A percentile compares a stretch with the other conserved stretches of the same genome.
These are phyloP conservation scores for Cyphellophora europaea DNA, from an alignment of 2,329 filamentous ascomycete genomes.

Conservation along the genomic window DNA sequence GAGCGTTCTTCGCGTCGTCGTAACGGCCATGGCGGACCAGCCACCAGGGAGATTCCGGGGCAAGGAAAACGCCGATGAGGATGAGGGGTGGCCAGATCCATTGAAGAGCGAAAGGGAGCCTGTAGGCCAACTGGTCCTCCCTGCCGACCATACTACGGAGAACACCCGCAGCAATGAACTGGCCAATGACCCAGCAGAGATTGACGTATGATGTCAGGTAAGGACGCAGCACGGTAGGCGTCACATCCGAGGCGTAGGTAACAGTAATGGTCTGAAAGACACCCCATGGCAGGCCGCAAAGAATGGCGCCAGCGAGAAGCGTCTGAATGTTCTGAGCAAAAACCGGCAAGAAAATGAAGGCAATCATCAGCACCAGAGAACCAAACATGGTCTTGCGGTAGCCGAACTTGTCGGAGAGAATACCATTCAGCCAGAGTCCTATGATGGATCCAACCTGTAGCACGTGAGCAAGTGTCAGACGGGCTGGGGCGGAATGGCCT, in stretches of 20 bases:
- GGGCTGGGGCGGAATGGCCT: too few species aligned
- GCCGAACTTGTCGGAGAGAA: conserved; percentile 53
- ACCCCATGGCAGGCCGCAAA: conserved; percentile 38
- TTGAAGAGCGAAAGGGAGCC: conserved; percentile 30
- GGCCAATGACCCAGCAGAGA: conserved; percentile 30
- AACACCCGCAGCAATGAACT: conserved; percentile 23
- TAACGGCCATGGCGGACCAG: conserved; percentile 25
- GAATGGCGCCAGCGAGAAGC: conserved; percentile 24
- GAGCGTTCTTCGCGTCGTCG: conserved; percentile 25
- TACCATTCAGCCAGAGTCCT: conserved; percentile 57
- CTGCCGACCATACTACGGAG: conserved; percentile 24
- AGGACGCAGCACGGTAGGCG: conserved; percentile 16
- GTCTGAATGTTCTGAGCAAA: conserved; percentile 25
- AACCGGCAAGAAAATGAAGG: conserved; percentile 28
- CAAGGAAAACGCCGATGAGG: conserved; percentile 32
- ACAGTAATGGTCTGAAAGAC: conserved; percentile 34
- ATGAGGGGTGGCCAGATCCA: conserved; percentile 43
- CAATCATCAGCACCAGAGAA: conserved; percentile 40
- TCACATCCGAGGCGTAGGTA: conserved; percentile 24
- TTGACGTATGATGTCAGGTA: conserved; percentile 30
- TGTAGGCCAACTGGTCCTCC: conserved; percentile 26
- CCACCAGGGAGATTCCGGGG: conserved; percentile 30
- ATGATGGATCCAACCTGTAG: conserved; percentile 55
- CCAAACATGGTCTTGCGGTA: conserved; percentile 56
- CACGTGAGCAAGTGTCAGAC: too few species aligned